Evolutionary conservation across 345 rosid species (phyloP).

Genomic region (Euclidium syriacum): DNA sequence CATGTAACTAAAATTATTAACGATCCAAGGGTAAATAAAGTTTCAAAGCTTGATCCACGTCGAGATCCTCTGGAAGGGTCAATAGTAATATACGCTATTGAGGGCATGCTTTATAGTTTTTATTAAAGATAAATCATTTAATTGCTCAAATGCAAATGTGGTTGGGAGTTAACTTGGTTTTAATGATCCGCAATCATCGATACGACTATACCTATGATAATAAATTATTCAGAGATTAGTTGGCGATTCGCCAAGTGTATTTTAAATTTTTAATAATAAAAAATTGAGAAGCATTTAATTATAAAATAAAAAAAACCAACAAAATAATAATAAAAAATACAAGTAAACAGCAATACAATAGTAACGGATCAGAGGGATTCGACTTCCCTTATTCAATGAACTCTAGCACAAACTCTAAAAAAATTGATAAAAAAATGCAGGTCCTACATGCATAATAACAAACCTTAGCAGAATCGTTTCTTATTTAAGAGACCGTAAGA

Average conservation of each 20-base stretch:
- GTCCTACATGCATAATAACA: too few relatives aligned
- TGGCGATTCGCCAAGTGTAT: constrained; percentile 20
- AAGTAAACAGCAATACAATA: neutral
- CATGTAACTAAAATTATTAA: neutral
- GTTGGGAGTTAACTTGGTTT: constrained; percentile 23
- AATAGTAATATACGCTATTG: neutral
- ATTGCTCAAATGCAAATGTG: constrained; percentile 19
- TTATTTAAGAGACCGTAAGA: too few relatives aligned
- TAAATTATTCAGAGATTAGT: neutral
- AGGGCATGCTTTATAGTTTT: neutral
- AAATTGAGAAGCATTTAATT: neutral
- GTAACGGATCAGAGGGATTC: constrained; percentile 1
- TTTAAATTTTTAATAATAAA: neutral
- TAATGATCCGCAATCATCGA: constrained; percentile 10
- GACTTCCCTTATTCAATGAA: constrained; percentile 16
- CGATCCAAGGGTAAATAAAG: neutral
- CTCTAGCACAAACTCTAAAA: too few relatives aligned
- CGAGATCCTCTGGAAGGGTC: neutral
- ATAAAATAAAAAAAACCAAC: neutral
- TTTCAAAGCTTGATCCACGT: neutral
- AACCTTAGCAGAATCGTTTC: too few relatives aligned
- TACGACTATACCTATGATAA: constrained; percentile 5
- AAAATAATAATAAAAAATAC: neutral
- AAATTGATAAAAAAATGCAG: too few relatives aligned
- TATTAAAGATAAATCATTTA: neutral